Evolutionary conservation across 768 basidiomycete species (phyloP), one percentile per base, ranked within the genome.

Genomic region (Pulveroboletus sp.): DNA sequence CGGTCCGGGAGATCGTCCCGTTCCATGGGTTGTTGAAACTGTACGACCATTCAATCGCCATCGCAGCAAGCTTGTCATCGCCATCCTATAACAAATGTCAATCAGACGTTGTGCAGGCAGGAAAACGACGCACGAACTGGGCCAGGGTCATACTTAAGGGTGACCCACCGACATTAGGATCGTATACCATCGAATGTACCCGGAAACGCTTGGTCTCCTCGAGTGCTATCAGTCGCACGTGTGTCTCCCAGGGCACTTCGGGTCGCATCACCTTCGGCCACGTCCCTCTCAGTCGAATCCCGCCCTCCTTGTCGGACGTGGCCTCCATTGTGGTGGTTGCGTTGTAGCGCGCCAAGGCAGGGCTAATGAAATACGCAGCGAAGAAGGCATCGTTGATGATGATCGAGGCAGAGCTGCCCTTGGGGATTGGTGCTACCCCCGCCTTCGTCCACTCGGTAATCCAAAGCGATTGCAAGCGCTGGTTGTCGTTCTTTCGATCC

Each of bases 21-120:
- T 25, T 24, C 44, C 44, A 45, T n/a, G 13, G 11, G 21, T 45
- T 45, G 13, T 36, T 16, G 23, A 32, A 45, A 36, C 34, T 36
- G 21, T 45, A 45, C 32, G 44, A 45, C 44, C 44, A 45, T 13
- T 45, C 34, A 4, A 45, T 13, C 9, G 44, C 20, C 21, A 45
- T 23, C 2, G 23, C 19, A 21, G 44, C 32, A 45, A 13, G 44
- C 13, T 45, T 13, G 12, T 36, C 44, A 10, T 5, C 13, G 12
- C 29, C 41, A 32, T 32, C 20, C 41, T 43, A 12, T 19, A n/a
- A 25, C 29, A 14, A 20, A 19, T 11, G 8, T 9, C 29, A 31
- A 29, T 11, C 25, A 20, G 25, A 33, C 13, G 9, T 31, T 31
- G 9, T 20, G 13, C 6, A 6, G 14, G 29, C n/a, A 43, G 3